Percentiles rank a stretch among this genome's conserved stretches.
These are phyloP conservation scores for Fallopia convolvulus DNA, from an alignment of 148 eudicot genomes.

Conservation along the genomic window DNA sequence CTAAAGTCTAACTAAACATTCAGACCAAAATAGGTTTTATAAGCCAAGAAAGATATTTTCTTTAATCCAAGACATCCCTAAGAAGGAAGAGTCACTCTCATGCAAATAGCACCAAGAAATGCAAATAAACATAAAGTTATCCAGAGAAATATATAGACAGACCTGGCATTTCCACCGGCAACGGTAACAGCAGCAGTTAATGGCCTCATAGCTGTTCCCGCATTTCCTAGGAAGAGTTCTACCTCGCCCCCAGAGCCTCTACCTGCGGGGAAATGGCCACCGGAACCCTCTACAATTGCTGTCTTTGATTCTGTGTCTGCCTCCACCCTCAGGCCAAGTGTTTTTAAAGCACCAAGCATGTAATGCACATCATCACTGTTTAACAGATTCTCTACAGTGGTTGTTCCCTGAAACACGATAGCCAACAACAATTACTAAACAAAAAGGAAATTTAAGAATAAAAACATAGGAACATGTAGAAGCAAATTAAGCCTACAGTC, in stretches of 20 bases:
- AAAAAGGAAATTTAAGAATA: not conserved
- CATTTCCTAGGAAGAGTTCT: constrained; percentile 92
- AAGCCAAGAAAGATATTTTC: not conserved
- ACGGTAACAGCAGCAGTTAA: constrained; percentile 95
- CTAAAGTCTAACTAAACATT: not conserved
- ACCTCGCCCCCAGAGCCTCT: constrained; percentile 55
- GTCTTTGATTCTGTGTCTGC: constrained; percentile 51
- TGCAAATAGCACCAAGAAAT: not conserved
- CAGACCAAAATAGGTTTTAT: not conserved
- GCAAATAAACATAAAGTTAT: not conserved
- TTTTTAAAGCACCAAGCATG: constrained; percentile 95
- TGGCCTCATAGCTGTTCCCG: constrained; percentile 99
- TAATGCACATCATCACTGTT: constrained; percentile 89
- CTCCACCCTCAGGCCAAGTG: constrained; percentile 82
- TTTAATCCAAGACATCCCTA: not conserved
- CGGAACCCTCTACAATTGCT: constrained; percentile 83
- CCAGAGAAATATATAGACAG: constrained; percentile 11
- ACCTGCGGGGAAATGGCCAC: constrained; percentile 80
- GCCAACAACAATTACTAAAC: not conserved
- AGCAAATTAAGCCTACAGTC: not conserved
- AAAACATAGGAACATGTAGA: no score
- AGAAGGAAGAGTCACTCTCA: not conserved
- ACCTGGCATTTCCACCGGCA: constrained; percentile 92
- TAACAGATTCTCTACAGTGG: constrained; percentile 84
- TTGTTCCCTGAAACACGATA: constrained; percentile 61